Percentiles rank a stretch among this genome's conserved stretches.
Evolutionary conservation across 2,329 filamentous ascomycete species (phyloP).

Genomic region (Aspergillus ibericus): DNA sequence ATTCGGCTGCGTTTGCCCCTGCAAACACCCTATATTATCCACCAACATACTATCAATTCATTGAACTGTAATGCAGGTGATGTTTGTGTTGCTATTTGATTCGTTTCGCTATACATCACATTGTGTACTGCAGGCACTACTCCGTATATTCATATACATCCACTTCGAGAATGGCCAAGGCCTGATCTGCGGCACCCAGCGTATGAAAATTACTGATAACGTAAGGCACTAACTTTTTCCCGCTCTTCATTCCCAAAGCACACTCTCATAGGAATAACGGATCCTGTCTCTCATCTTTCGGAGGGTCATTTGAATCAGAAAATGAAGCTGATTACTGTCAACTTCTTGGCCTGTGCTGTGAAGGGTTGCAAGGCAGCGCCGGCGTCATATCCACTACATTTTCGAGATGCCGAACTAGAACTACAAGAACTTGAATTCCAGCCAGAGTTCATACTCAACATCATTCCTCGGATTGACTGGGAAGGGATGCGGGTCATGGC

Average conservation of each 20-base stretch:
- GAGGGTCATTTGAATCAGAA: neutral
- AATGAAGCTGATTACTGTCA: constrained; percentile 95
- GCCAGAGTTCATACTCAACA: constrained; percentile 75
- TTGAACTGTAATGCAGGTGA: too few relatives aligned
- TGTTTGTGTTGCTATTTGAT: too few relatives aligned
- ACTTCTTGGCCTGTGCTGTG: constrained; percentile 94
- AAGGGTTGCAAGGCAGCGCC: constrained; percentile 86
- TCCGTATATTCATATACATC: too few relatives aligned
- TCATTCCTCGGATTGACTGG: constrained; percentile 89
- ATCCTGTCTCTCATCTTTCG: neutral
- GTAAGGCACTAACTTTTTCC: neutral
- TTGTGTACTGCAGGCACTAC: too few relatives aligned
- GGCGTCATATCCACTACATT: constrained; percentile 84
- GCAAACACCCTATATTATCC: too few relatives aligned
- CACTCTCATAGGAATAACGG: neutral
- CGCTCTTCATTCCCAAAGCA: neutral
- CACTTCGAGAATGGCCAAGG: neutral
- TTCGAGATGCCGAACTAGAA: constrained; percentile 86
- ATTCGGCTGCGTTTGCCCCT: too few relatives aligned
- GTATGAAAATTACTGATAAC: neutral
- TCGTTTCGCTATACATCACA: too few relatives aligned
- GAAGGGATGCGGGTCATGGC: constrained; percentile 72
- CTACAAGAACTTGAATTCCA: constrained; percentile 81
- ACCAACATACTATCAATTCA: too few relatives aligned
- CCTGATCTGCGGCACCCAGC: neutral